Percentiles rank a stretch among this genome's conserved stretches.
phyloP scores from a whole-genome alignment of 345 rosid species.

The Euphorbia pulcherrima region DNA sequence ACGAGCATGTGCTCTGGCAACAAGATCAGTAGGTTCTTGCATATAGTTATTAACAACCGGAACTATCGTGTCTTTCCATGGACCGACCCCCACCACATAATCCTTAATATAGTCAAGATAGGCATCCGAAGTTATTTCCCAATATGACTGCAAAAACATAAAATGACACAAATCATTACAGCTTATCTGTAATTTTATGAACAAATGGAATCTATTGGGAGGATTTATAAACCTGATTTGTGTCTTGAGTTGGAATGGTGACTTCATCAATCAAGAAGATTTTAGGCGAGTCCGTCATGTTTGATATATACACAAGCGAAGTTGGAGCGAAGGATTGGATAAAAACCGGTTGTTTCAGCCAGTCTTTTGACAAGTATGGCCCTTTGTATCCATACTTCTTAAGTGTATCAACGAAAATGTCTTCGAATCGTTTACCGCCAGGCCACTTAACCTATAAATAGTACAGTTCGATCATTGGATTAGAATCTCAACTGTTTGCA shows the following conservation, averaged over 20 bases:
- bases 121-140: conserved; percentile 75
- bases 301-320: conserved; percentile 63
- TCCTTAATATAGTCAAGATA: conserved; percentile 70
- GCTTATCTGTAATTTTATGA: not conserved
- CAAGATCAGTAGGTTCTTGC: conserved; percentile 73
- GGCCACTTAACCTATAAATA: conserved; percentile 73
- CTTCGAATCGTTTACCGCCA: conserved; percentile 67
- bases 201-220: not conserved
- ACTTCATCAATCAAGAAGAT: conserved; percentile 76
- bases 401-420: conserved; percentile 64
- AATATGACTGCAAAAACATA: conserved; percentile 62
- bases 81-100: conserved; percentile 93
- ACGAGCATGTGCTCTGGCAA: conserved; percentile 74
- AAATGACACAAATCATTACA: conserved; percentile 8
- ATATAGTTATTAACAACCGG: conserved; percentile 57
- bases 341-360: conserved; percentile 77
- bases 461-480: conserved; percentile 15
- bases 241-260: conserved; percentile 67
- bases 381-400: conserved; percentile 79
- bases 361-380: conserved; percentile 68
- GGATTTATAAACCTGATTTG: conserved; percentile 59
- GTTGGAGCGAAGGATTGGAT: conserved; percentile 96
- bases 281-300: conserved; percentile 69
- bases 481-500: too few relatives aligned
- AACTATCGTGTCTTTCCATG: conserved; percentile 93